Conservation (phyloP, 139 green algal genomes). For the Chlorella sp. region DNA sequence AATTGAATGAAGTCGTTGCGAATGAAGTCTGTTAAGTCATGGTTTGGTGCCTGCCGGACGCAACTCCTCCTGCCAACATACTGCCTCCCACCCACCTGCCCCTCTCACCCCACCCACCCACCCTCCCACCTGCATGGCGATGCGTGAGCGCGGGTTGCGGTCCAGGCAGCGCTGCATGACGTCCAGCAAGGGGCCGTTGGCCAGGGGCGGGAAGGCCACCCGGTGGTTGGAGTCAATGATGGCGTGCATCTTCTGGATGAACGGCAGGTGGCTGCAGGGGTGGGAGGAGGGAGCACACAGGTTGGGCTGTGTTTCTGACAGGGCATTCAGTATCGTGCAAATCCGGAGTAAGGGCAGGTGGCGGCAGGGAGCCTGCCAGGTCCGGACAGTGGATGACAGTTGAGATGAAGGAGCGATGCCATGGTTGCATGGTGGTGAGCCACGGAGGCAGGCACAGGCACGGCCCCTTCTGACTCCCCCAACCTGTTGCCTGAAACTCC, state of each 20-base stretch:
- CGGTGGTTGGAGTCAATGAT: slow-evolving; percentile 81
- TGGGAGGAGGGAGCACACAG: not conserved
- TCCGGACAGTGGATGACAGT: too few relatives aligned
- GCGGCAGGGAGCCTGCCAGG: too few relatives aligned
- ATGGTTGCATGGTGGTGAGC: too few relatives aligned
- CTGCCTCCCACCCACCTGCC: not conserved
- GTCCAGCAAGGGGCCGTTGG: slow-evolving; percentile 76
- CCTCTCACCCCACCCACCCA: not conserved
- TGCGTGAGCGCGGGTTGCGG: slow-evolving; percentile 80
- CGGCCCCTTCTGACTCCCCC: too few relatives aligned
- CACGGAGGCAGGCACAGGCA: too few relatives aligned
- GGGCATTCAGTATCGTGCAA: not conserved
- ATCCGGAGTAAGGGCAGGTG: too few relatives aligned
- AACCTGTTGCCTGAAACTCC: not conserved
- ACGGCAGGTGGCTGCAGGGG: slow-evolving; percentile 69
- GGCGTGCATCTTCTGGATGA: slow-evolving; percentile 96
- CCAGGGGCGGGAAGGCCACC: slow-evolving; percentile 71
- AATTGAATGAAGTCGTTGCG: too few relatives aligned
- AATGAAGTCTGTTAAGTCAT: too few relatives aligned
- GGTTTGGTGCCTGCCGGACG: too few relatives aligned
- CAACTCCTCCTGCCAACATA: too few relatives aligned
- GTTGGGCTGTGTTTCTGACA: not conserved
- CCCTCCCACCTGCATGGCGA: slow-evolving; percentile 75
- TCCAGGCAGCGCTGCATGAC: slow-evolving; percentile 88
- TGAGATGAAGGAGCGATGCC: too few relatives aligned